Percentiles rank a stretch among this genome's conserved stretches.
Conservation (phyloP, 805 yeast genomes). For the Schwanniomyces sp. region DNA sequence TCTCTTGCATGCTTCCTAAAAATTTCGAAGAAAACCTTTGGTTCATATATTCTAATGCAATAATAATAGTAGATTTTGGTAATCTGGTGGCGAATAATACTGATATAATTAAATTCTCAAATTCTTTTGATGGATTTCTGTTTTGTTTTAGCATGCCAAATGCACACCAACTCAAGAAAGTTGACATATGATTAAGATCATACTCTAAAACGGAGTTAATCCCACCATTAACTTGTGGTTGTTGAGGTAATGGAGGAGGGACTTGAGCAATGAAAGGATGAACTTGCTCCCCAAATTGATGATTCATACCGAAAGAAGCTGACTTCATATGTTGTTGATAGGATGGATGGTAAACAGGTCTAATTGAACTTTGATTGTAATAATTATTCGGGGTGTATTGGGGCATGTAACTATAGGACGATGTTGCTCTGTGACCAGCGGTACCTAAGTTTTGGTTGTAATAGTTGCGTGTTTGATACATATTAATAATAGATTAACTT, state of each 20-base stretch:
- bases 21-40: conserved; percentile 46
- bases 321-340: neutral
- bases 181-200: conserved; percentile 74
- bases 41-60: conserved; percentile 77
- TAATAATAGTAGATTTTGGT: conserved; percentile 76
- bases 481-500: conserved; percentile 2
- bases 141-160: conserved; percentile 63
- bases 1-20: conserved; percentile 22
- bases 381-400: conserved; percentile 15
- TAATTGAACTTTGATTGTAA: conserved; percentile 8
- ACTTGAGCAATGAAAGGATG: conserved; percentile 1
- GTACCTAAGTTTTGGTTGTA: conserved; percentile 31
- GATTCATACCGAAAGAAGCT: conserved; percentile 1
- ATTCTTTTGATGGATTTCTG: conserved; percentile 44
- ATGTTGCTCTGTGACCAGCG: conserved; percentile 36
- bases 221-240: conserved; percentile 57
- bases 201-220: conserved; percentile 78
- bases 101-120: conserved; percentile 59
- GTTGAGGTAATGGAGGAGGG: conserved; percentile 7
- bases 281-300: neutral
- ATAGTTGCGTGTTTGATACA: conserved; percentile 18
- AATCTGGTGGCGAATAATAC: conserved; percentile 85
- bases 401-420: conserved; percentile 24
- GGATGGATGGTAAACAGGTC: conserved; percentile 11
- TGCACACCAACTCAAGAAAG: conserved; percentile 73